Evolutionary conservation across 2,329 filamentous ascomycete genomes (phyloP).

Genomic region (Blastomyces silverae): DNA sequence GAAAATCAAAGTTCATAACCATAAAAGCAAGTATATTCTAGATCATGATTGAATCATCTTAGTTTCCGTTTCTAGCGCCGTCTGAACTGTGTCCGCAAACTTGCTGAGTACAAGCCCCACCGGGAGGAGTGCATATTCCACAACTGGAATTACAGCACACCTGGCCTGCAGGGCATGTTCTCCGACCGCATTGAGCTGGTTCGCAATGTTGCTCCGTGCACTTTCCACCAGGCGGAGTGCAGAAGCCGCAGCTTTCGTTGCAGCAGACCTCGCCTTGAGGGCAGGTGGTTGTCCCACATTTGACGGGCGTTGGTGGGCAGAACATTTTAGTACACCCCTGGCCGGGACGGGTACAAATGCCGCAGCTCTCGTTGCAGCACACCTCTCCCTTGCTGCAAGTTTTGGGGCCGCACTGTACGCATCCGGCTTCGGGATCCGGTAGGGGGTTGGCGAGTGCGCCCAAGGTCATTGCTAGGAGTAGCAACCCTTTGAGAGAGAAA

Average conservation of each 20-base stretch:
- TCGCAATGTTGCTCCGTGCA: constrained; percentile 9
- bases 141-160: constrained; percentile 9
- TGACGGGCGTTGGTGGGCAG: neutral
- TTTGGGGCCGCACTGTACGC: neutral
- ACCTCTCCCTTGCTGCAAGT: neutral
- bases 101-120: constrained; percentile 5
- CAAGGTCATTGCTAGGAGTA: constrained; percentile 4
- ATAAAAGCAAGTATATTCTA: neutral
- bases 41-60: neutral
- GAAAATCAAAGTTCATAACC: neutral
- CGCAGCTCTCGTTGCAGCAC: constrained; percentile 11
- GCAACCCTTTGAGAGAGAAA: constrained; percentile 7
- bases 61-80: neutral
- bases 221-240: constrained; percentile 7
- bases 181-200: neutral
- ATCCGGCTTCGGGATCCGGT: neutral
- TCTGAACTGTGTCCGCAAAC: neutral
- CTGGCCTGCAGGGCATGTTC: neutral
- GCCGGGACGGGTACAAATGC: constrained; percentile 1
- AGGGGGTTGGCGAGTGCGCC: constrained; percentile 9
- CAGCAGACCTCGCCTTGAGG: constrained; percentile 8
- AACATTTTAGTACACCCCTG: neutral
- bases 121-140: constrained; percentile 10
- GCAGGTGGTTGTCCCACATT: constrained; percentile 8
- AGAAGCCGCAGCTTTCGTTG: constrained; percentile 10